These are phyloP conservation scores for Cordyceps cicadae DNA, from an alignment of 2,329 filamentous ascomycete genomes.

Conservation along the genomic window DNA sequence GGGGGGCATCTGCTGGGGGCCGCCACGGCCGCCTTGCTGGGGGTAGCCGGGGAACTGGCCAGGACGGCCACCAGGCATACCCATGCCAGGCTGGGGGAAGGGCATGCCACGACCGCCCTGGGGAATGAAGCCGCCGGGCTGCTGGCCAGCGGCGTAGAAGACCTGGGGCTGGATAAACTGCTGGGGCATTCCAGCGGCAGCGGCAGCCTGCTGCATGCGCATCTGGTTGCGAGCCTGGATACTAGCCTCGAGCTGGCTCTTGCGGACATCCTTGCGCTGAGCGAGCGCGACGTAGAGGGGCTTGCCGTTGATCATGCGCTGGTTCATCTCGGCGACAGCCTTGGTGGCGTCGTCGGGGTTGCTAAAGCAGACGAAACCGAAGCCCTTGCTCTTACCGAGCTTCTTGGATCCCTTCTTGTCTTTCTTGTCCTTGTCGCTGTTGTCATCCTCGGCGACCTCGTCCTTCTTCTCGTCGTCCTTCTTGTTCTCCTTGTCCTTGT, in stretches of 20 bases:
- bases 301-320: conserved; percentile 96
- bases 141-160: conserved; percentile 82
- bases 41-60: conserved; percentile 80
- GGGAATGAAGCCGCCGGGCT: conserved; percentile 60
- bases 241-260: conserved; percentile 97
- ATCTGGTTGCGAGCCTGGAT: conserved; percentile 99
- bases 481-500: conserved; percentile 46
- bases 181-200: conserved; percentile 79
- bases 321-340: conserved; percentile 99
- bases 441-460: conserved; percentile 32
- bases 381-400: conserved; percentile 98
- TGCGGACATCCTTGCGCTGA: conserved; percentile 98
- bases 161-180: conserved; percentile 84
- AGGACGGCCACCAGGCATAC: conserved; percentile 67
- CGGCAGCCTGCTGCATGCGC: conserved; percentile 94
- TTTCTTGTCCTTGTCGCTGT: conserved; percentile 48
- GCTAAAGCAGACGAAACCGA: conserved; percentile 99
- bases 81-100: conserved; percentile 57
- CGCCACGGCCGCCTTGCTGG: conserved; percentile 82
- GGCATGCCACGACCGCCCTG: conserved; percentile 58
- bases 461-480: conserved; percentile 37
- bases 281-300: conserved; percentile 95
- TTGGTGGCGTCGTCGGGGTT: conserved; percentile 99
- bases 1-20: conserved; percentile 78
- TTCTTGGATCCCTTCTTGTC: conserved; percentile 50